phyloP scores from a whole-genome alignment of 106 monocot species.

The Acorus gramineus region DNA sequence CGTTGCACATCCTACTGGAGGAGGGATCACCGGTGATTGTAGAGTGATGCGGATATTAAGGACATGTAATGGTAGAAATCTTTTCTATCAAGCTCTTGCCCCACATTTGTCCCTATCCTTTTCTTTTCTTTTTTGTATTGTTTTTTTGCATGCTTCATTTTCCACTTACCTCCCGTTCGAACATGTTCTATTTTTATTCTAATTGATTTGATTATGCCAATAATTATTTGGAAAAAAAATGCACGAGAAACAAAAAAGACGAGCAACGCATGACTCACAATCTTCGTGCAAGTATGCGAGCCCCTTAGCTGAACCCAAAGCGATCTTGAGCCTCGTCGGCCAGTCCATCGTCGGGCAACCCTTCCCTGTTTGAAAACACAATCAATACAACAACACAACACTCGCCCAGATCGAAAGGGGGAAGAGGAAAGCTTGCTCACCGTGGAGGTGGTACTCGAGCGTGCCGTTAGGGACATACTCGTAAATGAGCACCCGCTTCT shows the following conservation, averaged over 20 bases:
- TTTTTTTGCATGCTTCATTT: no score
- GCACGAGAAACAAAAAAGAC: neutral
- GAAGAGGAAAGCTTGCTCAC: slow-evolving; percentile 9
- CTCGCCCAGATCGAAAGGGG: neutral
- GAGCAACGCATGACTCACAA: slow-evolving; percentile 34
- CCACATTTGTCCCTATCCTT: no score
- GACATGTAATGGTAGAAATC: no score
- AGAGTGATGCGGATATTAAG: no score
- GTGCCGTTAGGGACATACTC: slow-evolving; percentile 86
- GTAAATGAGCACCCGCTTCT: slow-evolving; percentile 69
- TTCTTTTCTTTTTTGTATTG: no score
- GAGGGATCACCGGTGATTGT: no score
- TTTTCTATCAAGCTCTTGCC: no score
- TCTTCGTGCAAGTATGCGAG: slow-evolving; percentile 94
- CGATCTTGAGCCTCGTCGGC: slow-evolving; percentile 69
- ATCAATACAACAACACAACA: neutral
- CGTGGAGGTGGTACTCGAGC: slow-evolving; percentile 76
- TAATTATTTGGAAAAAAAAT: neutral
- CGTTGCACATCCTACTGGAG: no score
- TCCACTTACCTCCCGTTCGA: no score
- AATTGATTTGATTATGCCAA: no score
- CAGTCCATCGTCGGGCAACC: slow-evolving; percentile 57
- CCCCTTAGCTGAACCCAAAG: slow-evolving; percentile 82
- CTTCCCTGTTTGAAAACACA: slow-evolving; percentile 27
- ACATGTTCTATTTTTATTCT: no score